Evolutionary conservation across 805 yeast genomes (phyloP).

Genomic region (Peterozyma toletana): DNA sequence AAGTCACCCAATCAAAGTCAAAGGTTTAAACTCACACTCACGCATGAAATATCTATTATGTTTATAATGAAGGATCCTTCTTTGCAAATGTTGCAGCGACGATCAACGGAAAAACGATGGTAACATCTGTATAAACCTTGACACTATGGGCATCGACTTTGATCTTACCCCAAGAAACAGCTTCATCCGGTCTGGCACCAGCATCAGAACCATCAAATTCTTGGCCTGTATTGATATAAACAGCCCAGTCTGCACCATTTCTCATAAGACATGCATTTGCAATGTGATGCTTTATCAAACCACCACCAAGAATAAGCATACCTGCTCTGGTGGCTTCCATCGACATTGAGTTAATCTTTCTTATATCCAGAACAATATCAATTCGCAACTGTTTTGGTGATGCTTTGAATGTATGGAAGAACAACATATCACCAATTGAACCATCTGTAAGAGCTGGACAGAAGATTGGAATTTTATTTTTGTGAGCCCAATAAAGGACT

Average conservation of each 20-base stretch:
- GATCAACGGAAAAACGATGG: conserved; percentile 89
- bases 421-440: conserved; percentile 96
- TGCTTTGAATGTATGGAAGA: conserved; percentile 95
- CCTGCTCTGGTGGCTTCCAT: conserved; percentile 95
- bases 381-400: conserved; percentile 84
- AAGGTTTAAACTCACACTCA: too few relatives aligned
- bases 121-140: conserved; percentile 92
- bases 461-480: conserved; percentile 91
- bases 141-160: conserved; percentile 89
- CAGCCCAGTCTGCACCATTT: conserved; percentile 98
- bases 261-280: conserved; percentile 98
- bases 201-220: conserved; percentile 99
- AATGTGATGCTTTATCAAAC: conserved; percentile 92
- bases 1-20: not conserved
- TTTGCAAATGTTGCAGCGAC: conserved; percentile 97
- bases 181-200: conserved; percentile 99
- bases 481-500: conserved; percentile 96
- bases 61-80: conserved; percentile 20
- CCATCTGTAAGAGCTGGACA: conserved; percentile 99
- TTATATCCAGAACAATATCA: conserved; percentile 91
- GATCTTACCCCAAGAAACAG: conserved; percentile 98
- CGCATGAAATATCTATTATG: not conserved
- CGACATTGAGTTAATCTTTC: conserved; percentile 85
- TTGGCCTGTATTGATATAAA: conserved; percentile 95
- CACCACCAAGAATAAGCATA: conserved; percentile 95